Evolutionary conservation across 345 rosid species (phyloP).

Genomic region (Citrus maxima): DNA sequence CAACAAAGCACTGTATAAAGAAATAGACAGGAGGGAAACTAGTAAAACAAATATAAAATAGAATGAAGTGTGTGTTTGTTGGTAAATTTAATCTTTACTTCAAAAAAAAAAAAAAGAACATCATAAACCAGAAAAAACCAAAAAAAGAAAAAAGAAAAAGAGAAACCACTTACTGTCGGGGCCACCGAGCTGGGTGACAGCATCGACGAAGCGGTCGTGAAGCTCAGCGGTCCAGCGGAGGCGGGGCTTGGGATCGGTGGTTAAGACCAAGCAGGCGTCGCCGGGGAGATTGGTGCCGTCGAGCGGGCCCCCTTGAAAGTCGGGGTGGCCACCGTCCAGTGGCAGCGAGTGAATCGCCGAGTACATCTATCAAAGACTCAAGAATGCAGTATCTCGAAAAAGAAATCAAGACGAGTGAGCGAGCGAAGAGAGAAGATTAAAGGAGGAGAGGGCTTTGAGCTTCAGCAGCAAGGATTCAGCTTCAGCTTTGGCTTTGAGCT

Average conservation of each 20-base stretch:
- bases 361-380: slow-evolving; percentile 50
- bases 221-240: slow-evolving; percentile 98
- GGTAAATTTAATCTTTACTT: not conserved
- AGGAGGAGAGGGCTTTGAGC: no score
- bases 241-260: slow-evolving; percentile 94
- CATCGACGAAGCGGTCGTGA: slow-evolving; percentile 90
- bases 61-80: not conserved
- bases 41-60: not conserved
- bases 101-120: no score
- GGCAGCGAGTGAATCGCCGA: slow-evolving; percentile 74
- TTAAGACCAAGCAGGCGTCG: slow-evolving; percentile 77
- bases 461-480: no score
- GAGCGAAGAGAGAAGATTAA: not conserved
- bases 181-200: slow-evolving; percentile 92
- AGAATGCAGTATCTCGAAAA: not conserved
- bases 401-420: no score
- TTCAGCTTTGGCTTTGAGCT: not conserved
- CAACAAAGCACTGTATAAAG: not conserved
- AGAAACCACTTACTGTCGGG: slow-evolving; percentile 76
- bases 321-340: slow-evolving; percentile 48
- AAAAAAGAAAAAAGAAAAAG: not conserved
- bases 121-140: not conserved
- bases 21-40: not conserved
- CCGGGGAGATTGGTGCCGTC: slow-evolving; percentile 68
- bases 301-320: slow-evolving; percentile 49